Evolutionary conservation across 2,329 filamentous ascomycete genomes (phyloP).

Genomic region (Fusarium pilosicola): DNA sequence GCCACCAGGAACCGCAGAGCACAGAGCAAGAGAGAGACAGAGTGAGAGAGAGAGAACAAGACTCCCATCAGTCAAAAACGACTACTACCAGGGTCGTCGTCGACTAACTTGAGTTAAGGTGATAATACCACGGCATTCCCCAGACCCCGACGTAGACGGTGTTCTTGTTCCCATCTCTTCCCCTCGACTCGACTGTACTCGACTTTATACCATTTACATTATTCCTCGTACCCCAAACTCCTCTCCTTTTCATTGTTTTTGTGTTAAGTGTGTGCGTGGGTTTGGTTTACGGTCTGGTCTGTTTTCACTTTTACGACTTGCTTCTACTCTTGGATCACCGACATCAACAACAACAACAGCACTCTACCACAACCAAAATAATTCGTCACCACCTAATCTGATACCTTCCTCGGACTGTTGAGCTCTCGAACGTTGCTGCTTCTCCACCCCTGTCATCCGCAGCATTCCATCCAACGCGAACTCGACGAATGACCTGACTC

Average conservation of each 20-base stretch:
- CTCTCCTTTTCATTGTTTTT: constrained; percentile 12
- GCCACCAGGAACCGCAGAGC: constrained; percentile 31
- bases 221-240: neutral
- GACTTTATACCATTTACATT: constrained; percentile 6
- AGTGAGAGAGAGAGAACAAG: constrained; percentile 27
- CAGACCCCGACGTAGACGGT: constrained; percentile 36
- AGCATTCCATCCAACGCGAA: constrained; percentile 28
- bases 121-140: constrained; percentile 46
- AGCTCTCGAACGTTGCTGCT: constrained; percentile 12
- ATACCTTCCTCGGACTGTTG: constrained; percentile 6
- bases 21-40: constrained; percentile 14
- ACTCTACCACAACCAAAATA: constrained; percentile 8
- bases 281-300: constrained; percentile 18
- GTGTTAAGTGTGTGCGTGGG: constrained; percentile 15
- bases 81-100: constrained; percentile 17
- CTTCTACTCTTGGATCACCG: constrained; percentile 15
- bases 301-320: neutral
- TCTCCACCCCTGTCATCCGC: constrained; percentile 9
- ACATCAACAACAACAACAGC: constrained; percentile 1
- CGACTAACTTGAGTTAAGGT: constrained; percentile 35
- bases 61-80: constrained; percentile 20
- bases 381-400: constrained; percentile 12
- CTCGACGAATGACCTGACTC: constrained; percentile 27
- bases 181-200: constrained; percentile 30
- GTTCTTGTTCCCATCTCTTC: constrained; percentile 31